A percentile compares a stretch with the other conserved stretches of the same genome.
Conservation (phyloP, 2,329 filamentous ascomycete species). For the Verticillium dahliae region DNA sequence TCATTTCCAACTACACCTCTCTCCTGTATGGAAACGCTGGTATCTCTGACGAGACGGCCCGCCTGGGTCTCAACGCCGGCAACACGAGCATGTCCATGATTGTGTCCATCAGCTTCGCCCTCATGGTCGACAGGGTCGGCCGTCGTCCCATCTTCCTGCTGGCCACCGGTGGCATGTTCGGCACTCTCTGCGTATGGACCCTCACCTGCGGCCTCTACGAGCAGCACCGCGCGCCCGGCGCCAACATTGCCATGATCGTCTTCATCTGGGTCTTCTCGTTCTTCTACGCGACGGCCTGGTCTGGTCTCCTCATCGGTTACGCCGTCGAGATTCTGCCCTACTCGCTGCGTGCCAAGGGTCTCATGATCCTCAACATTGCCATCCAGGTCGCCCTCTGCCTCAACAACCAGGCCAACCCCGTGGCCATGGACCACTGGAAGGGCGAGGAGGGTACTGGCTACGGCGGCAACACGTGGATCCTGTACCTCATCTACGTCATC, state of each 20-base stretch:
- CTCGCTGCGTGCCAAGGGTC: slow-evolving; percentile 42
- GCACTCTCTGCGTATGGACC: slow-evolving; percentile 45
- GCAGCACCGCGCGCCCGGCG: slow-evolving; percentile 24
- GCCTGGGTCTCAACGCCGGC: slow-evolving; percentile 37
- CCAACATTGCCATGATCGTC: slow-evolving; percentile 35
- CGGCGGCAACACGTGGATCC: slow-evolving; percentile 37
- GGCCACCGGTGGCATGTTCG: slow-evolving; percentile 34
- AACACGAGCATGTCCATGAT: slow-evolving; percentile 45
- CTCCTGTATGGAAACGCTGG: slow-evolving; percentile 47
- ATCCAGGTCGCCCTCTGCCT: slow-evolving; percentile 49
- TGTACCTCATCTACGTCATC: slow-evolving; percentile 47
- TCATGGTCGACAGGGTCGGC: slow-evolving; percentile 48
- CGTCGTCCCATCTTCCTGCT: slow-evolving; percentile 49
- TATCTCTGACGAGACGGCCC: slow-evolving; percentile 35
- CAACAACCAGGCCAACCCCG: slow-evolving; percentile 47
- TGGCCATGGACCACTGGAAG: slow-evolving; percentile 38
- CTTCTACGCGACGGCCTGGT: slow-evolving; percentile 51
- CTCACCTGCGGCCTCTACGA: slow-evolving; percentile 38
- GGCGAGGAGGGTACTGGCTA: background rate
- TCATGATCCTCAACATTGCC: slow-evolving; percentile 50
- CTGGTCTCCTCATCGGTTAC: slow-evolving; percentile 49
- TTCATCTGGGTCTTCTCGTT: slow-evolving; percentile 30
- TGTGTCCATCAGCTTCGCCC: slow-evolving; percentile 42
- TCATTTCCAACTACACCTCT: slow-evolving; percentile 52
- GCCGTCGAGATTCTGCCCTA: slow-evolving; percentile 44